Conservation (phyloP, 2,329 filamentous ascomycete species). For the Sordariomycetes sp. region DNA sequence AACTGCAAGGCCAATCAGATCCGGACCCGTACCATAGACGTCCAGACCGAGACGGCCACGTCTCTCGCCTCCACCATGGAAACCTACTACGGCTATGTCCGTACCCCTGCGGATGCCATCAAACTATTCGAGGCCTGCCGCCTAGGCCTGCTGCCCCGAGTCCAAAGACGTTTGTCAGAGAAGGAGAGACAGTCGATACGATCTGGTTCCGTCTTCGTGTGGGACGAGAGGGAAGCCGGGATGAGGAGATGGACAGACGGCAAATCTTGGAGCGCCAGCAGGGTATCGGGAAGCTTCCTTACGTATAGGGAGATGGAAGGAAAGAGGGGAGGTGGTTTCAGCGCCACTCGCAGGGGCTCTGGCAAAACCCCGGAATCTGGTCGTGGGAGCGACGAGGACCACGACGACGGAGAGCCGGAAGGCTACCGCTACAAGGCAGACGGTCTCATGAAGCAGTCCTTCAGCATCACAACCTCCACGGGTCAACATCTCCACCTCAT, state of each 20-base stretch:
- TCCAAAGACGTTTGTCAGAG: constrained; percentile 87
- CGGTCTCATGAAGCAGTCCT: constrained; percentile 98
- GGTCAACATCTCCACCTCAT: constrained; percentile 92
- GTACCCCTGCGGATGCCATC: constrained; percentile 93
- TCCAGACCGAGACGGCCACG: too few relatives aligned
- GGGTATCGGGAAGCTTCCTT: constrained; percentile 93
- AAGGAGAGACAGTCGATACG: constrained; percentile 95
- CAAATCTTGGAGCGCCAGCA: constrained; percentile 97
- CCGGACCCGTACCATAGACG: too few relatives aligned
- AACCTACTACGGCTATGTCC: constrained; percentile 90
- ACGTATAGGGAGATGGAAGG: constrained; percentile 99
- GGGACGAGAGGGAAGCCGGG: constrained; percentile 96
- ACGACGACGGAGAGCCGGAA: constrained; percentile 76
- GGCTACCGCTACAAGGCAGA: constrained; percentile 94
- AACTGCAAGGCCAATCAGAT: too few relatives aligned
- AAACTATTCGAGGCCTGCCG: constrained; percentile 97
- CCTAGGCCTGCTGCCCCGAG: constrained; percentile 78
- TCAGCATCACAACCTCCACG: constrained; percentile 90
- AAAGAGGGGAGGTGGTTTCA: constrained; percentile 77
- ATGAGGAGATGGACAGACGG: constrained; percentile 99
- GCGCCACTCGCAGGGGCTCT: constrained; percentile 43
- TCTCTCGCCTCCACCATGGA: constrained; percentile 56
- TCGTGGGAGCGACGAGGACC: constrained; percentile 75
- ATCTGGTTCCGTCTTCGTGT: constrained; percentile 97
- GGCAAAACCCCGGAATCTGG: constrained; percentile 79